Evolutionary conservation across 2,329 filamentous ascomycete genomes (phyloP), one percentile per base, ranked within the genome.

Genomic region (Samsoniella hepiali): DNA sequence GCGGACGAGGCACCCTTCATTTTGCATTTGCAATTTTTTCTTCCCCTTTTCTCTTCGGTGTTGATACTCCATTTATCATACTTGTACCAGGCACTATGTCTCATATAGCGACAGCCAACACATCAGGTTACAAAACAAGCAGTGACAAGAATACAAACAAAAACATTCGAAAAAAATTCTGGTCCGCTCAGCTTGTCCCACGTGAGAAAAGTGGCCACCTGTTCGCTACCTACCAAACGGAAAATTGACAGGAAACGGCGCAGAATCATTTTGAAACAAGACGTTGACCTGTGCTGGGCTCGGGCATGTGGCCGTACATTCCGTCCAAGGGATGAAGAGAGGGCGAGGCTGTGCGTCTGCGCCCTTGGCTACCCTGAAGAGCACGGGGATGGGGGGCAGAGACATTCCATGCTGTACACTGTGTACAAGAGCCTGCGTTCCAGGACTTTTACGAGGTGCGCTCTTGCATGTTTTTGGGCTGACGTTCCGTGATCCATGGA

Each of bases 1-100:
- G 22, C 32, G 54, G 44, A 31, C n/a, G 13, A 32, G 3, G 15
- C 44, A 49, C 11, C 32, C 45, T 59, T 27, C 15, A 50, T 27
- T 22, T 22, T 53, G 45, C 57, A 51, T 44, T 17, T 44, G 47
- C 44, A 45, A 40, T 42, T 32, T 50, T 51, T 57, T 40, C 27
- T 64, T 58, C 57, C 29, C 55, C 53, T 34, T 54, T 44, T 63
- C 66, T 64, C 62, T 56, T 32, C 42, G 57, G 34, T 70, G 70
- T 68, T 71, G 71, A 70, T 67, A 64, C 71, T 63, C 66, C 64
- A 61, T 60, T 57, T 31, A 57, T 57, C 27, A 57, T 45, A 49
- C 40, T 54, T 58, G 57, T 50, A 54, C 61, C 54, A 60, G 53
- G 51, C 59, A 61, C 32, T 61, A 50, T 38, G 55, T 58, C 55